These are phyloP conservation scores for Globisporangium paroecandrum DNA, from an alignment of 352 stramenopile species.

Conservation along the genomic window DNA sequence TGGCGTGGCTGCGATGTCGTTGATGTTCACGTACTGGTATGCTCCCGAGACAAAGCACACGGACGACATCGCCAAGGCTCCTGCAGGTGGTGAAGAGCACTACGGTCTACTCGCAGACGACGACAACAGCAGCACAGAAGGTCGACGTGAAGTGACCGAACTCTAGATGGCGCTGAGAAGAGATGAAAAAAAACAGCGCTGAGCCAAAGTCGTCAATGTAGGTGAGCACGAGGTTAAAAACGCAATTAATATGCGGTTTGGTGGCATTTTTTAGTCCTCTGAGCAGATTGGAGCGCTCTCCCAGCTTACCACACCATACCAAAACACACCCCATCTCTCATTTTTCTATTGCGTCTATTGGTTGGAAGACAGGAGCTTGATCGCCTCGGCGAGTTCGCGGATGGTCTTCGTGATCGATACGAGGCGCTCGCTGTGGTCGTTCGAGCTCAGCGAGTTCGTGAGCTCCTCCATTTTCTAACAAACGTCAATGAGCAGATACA, in stretches of 20 bases:
- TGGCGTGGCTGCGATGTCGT: constrained; percentile 32
- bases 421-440: constrained; percentile 59
- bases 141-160: constrained; percentile 43
- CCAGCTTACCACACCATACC: neutral
- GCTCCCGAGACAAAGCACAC: constrained; percentile 65
- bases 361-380: constrained; percentile 34
- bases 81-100: constrained; percentile 28
- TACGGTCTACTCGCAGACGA: constrained; percentile 37
- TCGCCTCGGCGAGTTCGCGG: constrained; percentile 57
- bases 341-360: neutral
- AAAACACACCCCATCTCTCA: neutral
- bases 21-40: constrained; percentile 48
- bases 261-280: neutral
- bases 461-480: constrained; percentile 72
- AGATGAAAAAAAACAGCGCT: neutral
- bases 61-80: constrained; percentile 22
- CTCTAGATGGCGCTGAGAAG: constrained; percentile 21
- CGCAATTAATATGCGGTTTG: neutral
- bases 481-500: constrained; percentile 3
- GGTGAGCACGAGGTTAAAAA: neutral
- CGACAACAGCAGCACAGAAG: constrained; percentile 29
- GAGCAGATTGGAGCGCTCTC: neutral
- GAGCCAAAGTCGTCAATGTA: neutral
- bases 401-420: constrained; percentile 57
- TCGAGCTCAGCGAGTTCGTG: constrained; percentile 46